Conservation (phyloP, 257 asterid genomes). For the Solanum etuberosum region DNA sequence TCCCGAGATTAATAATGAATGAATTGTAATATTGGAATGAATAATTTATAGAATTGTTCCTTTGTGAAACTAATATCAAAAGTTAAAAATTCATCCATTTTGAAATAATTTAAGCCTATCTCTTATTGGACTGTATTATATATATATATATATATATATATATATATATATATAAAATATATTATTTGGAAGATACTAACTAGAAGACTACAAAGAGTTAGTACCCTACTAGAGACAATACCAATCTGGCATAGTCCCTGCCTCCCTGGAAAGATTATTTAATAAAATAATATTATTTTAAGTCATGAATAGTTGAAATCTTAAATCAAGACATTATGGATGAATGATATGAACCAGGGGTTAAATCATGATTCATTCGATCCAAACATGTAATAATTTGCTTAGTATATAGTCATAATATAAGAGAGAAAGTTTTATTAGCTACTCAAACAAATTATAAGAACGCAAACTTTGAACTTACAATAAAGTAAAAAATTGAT, state of each 20-base stretch:
- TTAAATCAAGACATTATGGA: background rate
- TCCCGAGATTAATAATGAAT: background rate
- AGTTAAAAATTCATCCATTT: no score
- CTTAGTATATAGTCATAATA: background rate
- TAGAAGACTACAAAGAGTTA: background rate
- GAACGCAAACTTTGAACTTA: background rate
- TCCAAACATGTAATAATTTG: background rate
- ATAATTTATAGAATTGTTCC: no score
- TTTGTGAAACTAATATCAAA: no score
- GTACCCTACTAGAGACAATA: background rate
- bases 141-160: background rate
- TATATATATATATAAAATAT: background rate
- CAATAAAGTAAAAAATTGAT: background rate
- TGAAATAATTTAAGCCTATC: background rate
- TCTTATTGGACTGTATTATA: background rate
- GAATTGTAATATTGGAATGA: background rate
- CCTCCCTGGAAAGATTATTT: background rate
- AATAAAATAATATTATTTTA: no score
- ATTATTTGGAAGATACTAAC: background rate
- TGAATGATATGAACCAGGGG: background rate
- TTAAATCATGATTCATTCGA: background rate
- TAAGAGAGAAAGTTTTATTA: background rate
- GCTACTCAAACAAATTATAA: background rate
- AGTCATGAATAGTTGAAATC: background rate
- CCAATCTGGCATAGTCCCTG: background rate